Percentiles rank a stretch among this genome's conserved stretches.
Conservation (phyloP, 345 rosid genomes). For the Euphorbia lathyris region DNA sequence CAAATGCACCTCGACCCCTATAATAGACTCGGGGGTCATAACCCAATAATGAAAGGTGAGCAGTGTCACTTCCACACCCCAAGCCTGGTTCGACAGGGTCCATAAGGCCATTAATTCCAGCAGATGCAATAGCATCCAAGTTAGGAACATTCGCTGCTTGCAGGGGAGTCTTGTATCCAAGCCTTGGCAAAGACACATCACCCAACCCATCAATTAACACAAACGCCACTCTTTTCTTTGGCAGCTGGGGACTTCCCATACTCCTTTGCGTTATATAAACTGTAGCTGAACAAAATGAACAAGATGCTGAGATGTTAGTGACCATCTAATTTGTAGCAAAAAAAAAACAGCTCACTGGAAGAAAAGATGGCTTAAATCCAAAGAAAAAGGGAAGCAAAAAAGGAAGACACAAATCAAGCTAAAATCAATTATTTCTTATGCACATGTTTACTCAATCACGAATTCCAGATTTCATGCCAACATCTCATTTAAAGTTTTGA, state of each 20-base stretch:
- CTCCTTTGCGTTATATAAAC: constrained; percentile 4
- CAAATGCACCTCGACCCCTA: constrained; percentile 91
- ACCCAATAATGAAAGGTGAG: constrained; percentile 91
- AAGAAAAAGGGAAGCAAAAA: not conserved
- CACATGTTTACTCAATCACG: too few relatives aligned
- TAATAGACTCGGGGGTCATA: constrained; percentile 91
- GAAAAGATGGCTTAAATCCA: not conserved
- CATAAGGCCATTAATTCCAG: constrained; percentile 93
- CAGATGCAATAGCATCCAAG: constrained; percentile 82
- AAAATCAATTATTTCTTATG: too few relatives aligned
- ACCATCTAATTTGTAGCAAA: not conserved
- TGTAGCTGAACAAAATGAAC: not conserved
- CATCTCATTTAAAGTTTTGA: too few relatives aligned
- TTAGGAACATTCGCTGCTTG: constrained; percentile 71
- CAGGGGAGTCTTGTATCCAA: constrained; percentile 77
- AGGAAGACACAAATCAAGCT: too few relatives aligned
- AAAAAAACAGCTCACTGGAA: not conserved
- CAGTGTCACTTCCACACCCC: constrained; percentile 97
- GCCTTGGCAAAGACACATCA: constrained; percentile 75
- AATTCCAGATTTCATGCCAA: too few relatives aligned
- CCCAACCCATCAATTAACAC: constrained; percentile 90
- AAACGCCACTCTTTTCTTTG: constrained; percentile 76
- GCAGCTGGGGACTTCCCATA: constrained; percentile 41
- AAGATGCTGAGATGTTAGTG: not conserved
- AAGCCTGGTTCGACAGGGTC: constrained; percentile 99